Conservation (phyloP, 495 filamentous ascomycete genomes). For the Neurospora intermedia region DNA sequence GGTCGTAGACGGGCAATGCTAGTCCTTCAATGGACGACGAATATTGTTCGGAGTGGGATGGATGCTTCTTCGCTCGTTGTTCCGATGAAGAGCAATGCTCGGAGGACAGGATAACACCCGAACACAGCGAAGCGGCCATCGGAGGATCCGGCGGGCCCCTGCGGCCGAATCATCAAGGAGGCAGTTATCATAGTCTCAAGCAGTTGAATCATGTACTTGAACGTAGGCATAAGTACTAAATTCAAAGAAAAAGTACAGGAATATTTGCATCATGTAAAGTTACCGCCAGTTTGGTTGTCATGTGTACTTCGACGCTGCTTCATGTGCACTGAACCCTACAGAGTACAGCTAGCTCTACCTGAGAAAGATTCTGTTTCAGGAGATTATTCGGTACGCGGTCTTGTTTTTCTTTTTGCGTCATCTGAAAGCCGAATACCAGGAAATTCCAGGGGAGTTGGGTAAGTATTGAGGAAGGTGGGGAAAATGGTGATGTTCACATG, state of each 20-base stretch:
- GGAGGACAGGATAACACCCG: neutral
- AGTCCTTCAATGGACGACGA: neutral
- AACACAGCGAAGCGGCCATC: neutral
- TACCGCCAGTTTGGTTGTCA: neutral
- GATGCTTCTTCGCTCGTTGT: neutral
- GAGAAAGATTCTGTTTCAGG: neutral
- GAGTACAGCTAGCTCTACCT: neutral
- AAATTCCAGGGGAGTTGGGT: neutral
- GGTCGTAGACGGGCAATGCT: neutral
- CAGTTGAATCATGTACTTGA: neutral
- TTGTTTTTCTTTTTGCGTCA: neutral
- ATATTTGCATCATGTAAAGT: neutral
- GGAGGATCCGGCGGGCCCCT: neutral
- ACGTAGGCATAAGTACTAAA: neutral
- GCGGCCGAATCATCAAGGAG: neutral
- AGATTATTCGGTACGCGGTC: neutral
- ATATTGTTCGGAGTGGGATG: neutral
- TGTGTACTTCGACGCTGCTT: neutral
- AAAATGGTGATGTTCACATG: neutral
- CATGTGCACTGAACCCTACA: neutral
- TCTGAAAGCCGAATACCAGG: neutral
- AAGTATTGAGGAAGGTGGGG: neutral
- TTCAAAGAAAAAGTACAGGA: neutral
- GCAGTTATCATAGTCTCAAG: neutral
- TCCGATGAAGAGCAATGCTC: neutral